Base-by-base conservation (phyloP, 495 filamentous ascomycete species). In the Podospora conica region DNA sequence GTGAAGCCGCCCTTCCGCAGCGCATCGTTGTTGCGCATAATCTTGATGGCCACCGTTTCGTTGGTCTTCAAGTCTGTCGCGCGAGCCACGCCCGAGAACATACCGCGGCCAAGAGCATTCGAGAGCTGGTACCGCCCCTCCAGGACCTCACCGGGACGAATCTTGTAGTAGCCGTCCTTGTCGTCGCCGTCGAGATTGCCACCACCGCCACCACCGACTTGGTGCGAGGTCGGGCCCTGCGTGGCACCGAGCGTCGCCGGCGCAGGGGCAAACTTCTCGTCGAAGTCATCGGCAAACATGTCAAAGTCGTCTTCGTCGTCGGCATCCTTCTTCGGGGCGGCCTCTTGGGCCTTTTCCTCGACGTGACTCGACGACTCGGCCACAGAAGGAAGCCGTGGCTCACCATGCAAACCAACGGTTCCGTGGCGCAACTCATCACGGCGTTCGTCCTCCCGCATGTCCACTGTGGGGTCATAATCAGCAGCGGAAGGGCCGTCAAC, bases 111-210 rank as follows among this genome's bases (percentile, higher is more conserved):
- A n/a, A 98, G 85, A 64, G 88, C 89, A 40, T 91, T 84, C 70
- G 92, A 87, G 29, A 98, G 85, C 75, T 92, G 91, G 71, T 98
- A 98, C 29, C 92, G 87, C 48, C 87, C 85, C 73, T 96, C 90
- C 66, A 98, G 84, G 48, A 97, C 77, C 79, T 98, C 95, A 66
- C 93, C 92, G 55, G 91, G 84, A 33, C 93, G 88, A 57, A 96
- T 86, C 75, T 92, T 93, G 81, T 97, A 98, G 73, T 98, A 98
- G 10, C 93, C 96, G 71, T 97, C 93, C 23, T 88, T 83, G 74
- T 98, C 95, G 74, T 95, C 92, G 84, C 93, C 92, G 73, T 97
- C 95, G 65, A 97, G 82, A 81, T 97, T 90, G 65, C 89, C 91
- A 70, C 90, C 90, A 77, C 73, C 88, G 76, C 62, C 86, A 77